phyloP scores from a whole-genome alignment of 2,329 filamentous ascomycete genomes.

The Aspergillus eucalypticola region DNA sequence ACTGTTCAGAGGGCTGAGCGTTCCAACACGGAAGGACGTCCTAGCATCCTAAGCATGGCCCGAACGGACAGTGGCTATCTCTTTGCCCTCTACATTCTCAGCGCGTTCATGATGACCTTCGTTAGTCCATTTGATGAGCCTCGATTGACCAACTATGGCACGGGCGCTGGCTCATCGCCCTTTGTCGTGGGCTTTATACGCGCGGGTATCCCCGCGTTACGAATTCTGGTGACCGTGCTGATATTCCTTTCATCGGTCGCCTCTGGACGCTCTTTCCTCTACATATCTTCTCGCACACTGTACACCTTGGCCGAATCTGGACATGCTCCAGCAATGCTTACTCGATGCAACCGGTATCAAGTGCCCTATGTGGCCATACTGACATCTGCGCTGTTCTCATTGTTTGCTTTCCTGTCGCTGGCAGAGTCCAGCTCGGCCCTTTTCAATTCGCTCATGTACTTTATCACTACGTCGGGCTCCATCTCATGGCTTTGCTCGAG shows the following conservation, averaged over 20 bases:
- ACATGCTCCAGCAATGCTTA: conserved; percentile 61
- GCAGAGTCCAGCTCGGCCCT: conserved; percentile 58
- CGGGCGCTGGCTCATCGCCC: conserved; percentile 54
- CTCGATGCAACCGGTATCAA: conserved; percentile 58
- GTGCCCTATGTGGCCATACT: conserved; percentile 63
- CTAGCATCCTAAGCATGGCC: conserved; percentile 56
- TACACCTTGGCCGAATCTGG: conserved; percentile 64
- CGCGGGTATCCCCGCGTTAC: conserved; percentile 63
- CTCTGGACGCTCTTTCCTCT: conserved; percentile 75
- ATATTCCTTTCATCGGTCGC: conserved; percentile 76
- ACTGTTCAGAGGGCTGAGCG: conserved; percentile 58
- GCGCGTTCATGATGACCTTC: conserved; percentile 59
- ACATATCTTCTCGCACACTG: conserved; percentile 67
- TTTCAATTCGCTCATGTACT: conserved; percentile 71
- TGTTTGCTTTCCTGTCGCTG: conserved; percentile 69
- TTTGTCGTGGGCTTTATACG: conserved; percentile 45
- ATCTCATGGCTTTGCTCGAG: conserved; percentile 68
- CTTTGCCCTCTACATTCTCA: conserved; percentile 59
- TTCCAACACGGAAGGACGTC: conserved; percentile 49
- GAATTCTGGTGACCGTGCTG: conserved; percentile 71
- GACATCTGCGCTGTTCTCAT: conserved; percentile 57
- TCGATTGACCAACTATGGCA: conserved; percentile 54
- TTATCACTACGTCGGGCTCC: conserved; percentile 67
- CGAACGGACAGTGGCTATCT: conserved; percentile 58
- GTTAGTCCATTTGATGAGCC: conserved; percentile 60